Evolutionary conservation across 140 eudicot species (phyloP).

Genomic region (Ambrosia hybrid): DNA sequence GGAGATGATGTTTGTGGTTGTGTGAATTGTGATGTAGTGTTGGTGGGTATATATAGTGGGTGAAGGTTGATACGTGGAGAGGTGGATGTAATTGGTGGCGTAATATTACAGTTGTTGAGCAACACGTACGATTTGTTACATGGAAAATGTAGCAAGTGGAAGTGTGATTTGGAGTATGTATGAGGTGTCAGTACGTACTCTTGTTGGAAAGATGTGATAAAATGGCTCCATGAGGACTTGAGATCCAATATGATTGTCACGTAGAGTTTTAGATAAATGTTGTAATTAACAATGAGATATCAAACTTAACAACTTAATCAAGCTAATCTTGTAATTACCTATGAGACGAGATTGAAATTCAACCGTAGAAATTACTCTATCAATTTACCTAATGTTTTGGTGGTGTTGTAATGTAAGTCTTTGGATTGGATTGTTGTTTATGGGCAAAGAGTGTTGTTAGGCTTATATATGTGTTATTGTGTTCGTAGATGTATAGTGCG

Average conservation of each 20-base stretch:
- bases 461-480: no score
- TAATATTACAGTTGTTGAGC: background rate
- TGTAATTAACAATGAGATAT: no score
- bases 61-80: no score
- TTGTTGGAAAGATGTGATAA: background rate
- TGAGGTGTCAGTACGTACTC: background rate
- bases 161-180: background rate
- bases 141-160: constrained; percentile 8
- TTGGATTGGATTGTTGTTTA: no score
- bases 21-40: background rate
- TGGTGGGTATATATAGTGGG: background rate
- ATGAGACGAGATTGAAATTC: no score
- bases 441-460: no score
- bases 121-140: constrained; percentile 27
- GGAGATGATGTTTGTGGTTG: background rate
- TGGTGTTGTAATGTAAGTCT: no score
- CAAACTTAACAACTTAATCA: no score
- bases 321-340: no score
- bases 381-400: no score
- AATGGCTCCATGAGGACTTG: background rate
- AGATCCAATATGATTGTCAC: background rate
- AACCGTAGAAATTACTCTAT: no score
- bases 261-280: background rate
- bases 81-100: constrained; percentile 1
- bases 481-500: no score